Base-by-base conservation (phyloP, 1,139 yeast genomes). In the Saccharomyces hybrid region DNA sequence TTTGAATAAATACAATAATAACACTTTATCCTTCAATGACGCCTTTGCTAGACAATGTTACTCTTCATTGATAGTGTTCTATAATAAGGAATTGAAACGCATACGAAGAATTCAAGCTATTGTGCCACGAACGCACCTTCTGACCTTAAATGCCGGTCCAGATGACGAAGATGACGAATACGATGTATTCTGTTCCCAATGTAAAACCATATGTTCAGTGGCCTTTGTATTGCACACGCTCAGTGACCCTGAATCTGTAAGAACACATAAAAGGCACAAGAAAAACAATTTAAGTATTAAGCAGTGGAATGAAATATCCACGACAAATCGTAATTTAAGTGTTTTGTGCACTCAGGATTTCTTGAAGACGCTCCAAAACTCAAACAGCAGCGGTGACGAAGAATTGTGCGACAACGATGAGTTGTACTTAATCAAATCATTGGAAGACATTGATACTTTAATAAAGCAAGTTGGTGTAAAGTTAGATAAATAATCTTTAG, bases 121-220 rank as follows among this genome's bases (percentile, higher is more conserved):
- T 38, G 44, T 38, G 9, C 26, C 44, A 38, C 44, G 44, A 1
- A 16, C 23, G 11, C 9, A 13, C 7, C 44, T 38, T 38, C 5
- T 38, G 44, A 5, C 23, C 23, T 19, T 19, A 0, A 19, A 50
- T 9, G 19, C 48, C 9, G 44, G 47, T 14, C 47, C 48, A 1
- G 55, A 54, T 47, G 58, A 57, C 28, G 55, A 57, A 5, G 66
- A 63, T 3, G 60, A 60, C 6, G 59, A 57, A 13, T 69, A 65
- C 3, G 66, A 62, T 25, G 53, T 68, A 1, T 62, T 59, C 48
- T 73, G 76, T 57, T 52, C 64, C 0, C 55, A 58, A 38, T 73
- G 76, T 57, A 68, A 68, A 46, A 68, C 74, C 1, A 69, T 72
- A 38, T 73, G 76, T 54, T 67, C 73, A 1, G 63, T 69, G 50